phyloP scores from a whole-genome alignment of 768 basidiomycete species.

The Pholiota microspora region DNA sequence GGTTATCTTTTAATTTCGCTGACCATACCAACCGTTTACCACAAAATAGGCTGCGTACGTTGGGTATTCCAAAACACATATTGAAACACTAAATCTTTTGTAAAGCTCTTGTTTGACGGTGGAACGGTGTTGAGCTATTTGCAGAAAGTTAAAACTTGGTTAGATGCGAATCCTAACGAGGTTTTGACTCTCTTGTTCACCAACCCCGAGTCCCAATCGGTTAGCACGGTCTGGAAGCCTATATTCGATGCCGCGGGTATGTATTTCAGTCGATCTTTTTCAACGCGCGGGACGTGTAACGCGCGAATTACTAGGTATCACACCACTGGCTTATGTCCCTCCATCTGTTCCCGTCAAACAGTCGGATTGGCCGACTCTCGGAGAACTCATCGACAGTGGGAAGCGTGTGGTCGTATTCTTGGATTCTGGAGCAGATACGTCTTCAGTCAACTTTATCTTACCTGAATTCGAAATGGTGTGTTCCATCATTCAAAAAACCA shows the following conservation, averaged over 20 bases:
- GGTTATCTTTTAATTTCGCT: neutral
- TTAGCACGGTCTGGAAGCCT: slow-evolving; percentile 48
- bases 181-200: slow-evolving; percentile 67
- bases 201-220: slow-evolving; percentile 56
- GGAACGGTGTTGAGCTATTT: slow-evolving; percentile 50
- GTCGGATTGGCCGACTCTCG: slow-evolving; percentile 62
- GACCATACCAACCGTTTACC: neutral
- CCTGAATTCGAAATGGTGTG: slow-evolving; percentile 56
- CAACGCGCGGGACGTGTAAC: neutral
- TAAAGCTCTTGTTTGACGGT: slow-evolving; percentile 49
- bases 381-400: slow-evolving; percentile 56
- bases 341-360: slow-evolving; percentile 39
- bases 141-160: slow-evolving; percentile 49
- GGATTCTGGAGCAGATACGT: slow-evolving; percentile 44
- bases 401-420: slow-evolving; percentile 64
- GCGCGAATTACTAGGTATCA: slow-evolving; percentile 31
- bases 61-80: neutral
- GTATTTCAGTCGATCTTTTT: slow-evolving; percentile 1
- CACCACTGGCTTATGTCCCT: slow-evolving; percentile 50
- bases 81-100: neutral
- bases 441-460: slow-evolving; percentile 46
- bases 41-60: slow-evolving; percentile 33
- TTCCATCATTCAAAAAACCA: neutral
- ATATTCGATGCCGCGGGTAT: slow-evolving; percentile 50
- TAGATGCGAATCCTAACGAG: slow-evolving; percentile 62